These are phyloP conservation scores for Coniochaeta prunicola DNA, from an alignment of 2,329 filamentous ascomycete species.

Conservation along the genomic window DNA sequence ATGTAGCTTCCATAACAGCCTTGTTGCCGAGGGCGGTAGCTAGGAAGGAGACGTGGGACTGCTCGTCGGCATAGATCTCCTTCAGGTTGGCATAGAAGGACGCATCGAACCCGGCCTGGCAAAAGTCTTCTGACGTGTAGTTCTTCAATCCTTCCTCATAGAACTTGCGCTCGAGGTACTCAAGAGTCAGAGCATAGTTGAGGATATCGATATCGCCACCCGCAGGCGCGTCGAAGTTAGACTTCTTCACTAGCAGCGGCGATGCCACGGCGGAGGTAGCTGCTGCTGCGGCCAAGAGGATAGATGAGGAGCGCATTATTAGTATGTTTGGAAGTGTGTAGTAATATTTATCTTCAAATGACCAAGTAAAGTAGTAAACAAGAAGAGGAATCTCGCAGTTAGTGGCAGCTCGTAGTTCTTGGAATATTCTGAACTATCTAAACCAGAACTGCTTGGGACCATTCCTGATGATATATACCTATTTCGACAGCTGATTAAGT, in stretches of 20 bases:
- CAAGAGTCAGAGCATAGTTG: conserved; percentile 34
- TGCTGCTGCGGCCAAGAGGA: neutral
- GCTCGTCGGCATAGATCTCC: conserved; percentile 49
- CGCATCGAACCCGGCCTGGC: conserved; percentile 8
- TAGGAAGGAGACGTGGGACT: conserved; percentile 50
- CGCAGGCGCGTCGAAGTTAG: neutral
- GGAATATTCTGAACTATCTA: neutral
- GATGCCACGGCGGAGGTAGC: neutral
- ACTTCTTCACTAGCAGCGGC: neutral
- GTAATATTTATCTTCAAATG: neutral
- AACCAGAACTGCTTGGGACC: neutral
- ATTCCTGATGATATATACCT: neutral
- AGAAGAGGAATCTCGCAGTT: neutral
- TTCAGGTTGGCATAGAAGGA: conserved; percentile 51
- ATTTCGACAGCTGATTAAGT: neutral
- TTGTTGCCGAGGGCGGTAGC: conserved; percentile 34
- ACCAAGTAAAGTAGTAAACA: neutral
- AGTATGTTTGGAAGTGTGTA: neutral
- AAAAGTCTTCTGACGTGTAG: conserved; percentile 30
- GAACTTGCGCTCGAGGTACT: conserved; percentile 55
- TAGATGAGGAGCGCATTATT: neutral
- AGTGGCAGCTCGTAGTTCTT: neutral
- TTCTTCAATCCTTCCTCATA: conserved; percentile 53
- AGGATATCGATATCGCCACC: neutral
- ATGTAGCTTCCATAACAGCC: conserved; percentile 47